These are phyloP conservation scores for Lumnitzera racemosa DNA, from an alignment of 345 rosid species.

Conservation along the genomic window DNA sequence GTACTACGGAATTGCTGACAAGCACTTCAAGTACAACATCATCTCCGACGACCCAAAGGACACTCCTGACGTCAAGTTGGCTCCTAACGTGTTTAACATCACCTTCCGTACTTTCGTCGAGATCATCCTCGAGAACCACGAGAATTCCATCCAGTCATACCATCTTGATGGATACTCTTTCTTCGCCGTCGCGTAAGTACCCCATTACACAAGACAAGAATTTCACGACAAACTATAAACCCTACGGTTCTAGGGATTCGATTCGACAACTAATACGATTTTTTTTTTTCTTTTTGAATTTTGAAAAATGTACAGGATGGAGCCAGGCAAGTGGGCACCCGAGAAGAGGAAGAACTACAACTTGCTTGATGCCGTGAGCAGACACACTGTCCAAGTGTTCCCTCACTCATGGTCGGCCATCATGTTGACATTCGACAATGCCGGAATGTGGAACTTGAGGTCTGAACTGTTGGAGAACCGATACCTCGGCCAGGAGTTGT, in stretches of 20 bases:
- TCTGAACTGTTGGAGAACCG: slow-evolving; percentile 59
- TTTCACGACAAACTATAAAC: no score
- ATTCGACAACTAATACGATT: not conserved
- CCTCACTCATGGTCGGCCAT: slow-evolving; percentile 89
- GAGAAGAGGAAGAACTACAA: slow-evolving; percentile 77
- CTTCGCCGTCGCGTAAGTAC: slow-evolving; percentile 71
- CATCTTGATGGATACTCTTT: slow-evolving; percentile 68
- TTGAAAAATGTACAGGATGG: slow-evolving; percentile 30
- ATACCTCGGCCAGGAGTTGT: slow-evolving; percentile 73
- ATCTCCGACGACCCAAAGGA: slow-evolving; percentile 39
- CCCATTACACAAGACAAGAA: not conserved
- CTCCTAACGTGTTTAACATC: slow-evolving; percentile 46
- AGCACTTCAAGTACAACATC: slow-evolving; percentile 50
- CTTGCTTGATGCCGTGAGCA: slow-evolving; percentile 74
- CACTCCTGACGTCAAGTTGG: slow-evolving; percentile 11
- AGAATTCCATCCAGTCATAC: slow-evolving; percentile 58
- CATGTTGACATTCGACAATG: slow-evolving; percentile 73
- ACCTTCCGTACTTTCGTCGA: slow-evolving; percentile 71
- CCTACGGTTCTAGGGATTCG: no score
- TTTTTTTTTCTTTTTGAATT: not conserved
- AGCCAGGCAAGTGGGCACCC: slow-evolving; percentile 71
- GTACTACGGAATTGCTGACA: slow-evolving; percentile 33
- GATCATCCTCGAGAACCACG: slow-evolving; percentile 70
- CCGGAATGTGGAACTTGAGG: slow-evolving; percentile 93
- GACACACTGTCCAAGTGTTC: slow-evolving; percentile 78